Base-by-base conservation (phyloP, 192 early-diverging fungal genomes). In the Dimargaris cristalligena region DNA sequence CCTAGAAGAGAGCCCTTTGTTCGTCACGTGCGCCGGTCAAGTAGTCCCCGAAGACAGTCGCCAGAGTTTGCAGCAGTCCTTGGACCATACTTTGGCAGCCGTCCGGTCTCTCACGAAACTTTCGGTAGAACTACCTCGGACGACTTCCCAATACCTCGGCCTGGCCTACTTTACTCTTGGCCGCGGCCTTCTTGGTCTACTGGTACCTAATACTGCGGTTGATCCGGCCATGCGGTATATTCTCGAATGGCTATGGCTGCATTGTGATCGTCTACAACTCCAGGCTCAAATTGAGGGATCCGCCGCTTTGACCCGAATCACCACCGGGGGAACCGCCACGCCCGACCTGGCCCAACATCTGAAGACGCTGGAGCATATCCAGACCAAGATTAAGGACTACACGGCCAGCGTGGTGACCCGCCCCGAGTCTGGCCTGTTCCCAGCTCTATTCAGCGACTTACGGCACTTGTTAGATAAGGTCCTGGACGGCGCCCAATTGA, bases 211-310 rank as follows among this genome's bases (percentile, higher is more conserved):
- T 29, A 79, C 87, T 26, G 80, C 88, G 0, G 72, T 88, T 23
- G 94, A 97, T 69, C 92, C 94, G 2, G 91, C 88, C 4, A 74
- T 84, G 3, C 80, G 80, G 59, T 75, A 86, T 0, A 75, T 78
- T 23, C 67, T 82, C 11, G 81, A 78, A 64, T 74, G 84, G 51
- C 63, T 76, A 32, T 80, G 84, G 54, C 66, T 91, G 20, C 73
- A 73, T 38, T 62, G 73, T 52, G 80, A 84, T 46, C 66, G 78
- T 16, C 61, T 65, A 9, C 44, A 61, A 0, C 55, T 80, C 1
- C 60, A 69, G 18, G 71, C 74, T 3, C 79, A 86, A 41, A 77
- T 91, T 16, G 64, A 73, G 2, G 78, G 85, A 1, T 73, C 75
- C 30, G 31, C 63, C 20, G 45, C 63, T 1, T 77, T 88, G 38